These are phyloP conservation scores for Hanseniaspora osmophila DNA, from an alignment of 805 yeast genomes.

Conservation along the genomic window DNA sequence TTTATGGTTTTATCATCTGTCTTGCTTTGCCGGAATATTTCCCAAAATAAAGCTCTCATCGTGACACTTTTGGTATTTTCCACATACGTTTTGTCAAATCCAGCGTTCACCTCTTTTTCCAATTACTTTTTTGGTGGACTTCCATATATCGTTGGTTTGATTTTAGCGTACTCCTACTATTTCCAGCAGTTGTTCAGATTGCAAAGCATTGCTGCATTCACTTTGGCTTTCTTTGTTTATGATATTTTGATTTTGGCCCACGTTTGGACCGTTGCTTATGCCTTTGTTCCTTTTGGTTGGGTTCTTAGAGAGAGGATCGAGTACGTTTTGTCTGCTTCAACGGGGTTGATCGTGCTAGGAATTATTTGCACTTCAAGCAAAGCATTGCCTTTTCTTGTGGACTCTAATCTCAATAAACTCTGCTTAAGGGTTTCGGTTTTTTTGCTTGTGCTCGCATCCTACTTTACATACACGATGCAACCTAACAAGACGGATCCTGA, in stretches of 20 bases:
- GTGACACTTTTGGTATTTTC: constrained; percentile 17
- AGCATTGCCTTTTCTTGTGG: not conserved
- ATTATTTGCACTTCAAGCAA: constrained; percentile 1
- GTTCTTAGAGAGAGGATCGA: constrained; percentile 80
- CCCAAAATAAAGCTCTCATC: constrained; percentile 16
- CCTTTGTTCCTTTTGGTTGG: constrained; percentile 93
- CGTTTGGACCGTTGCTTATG: constrained; percentile 96
- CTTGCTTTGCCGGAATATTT: constrained; percentile 14
- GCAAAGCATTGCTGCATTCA: constrained; percentile 41
- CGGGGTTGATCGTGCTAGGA: constrained; percentile 39
- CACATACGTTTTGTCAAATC: constrained; percentile 14
- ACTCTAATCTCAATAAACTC: not conserved
- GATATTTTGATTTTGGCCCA: constrained; percentile 57
- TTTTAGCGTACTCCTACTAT: constrained; percentile 51
- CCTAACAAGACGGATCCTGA: constrained; percentile 31
- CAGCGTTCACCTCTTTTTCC: constrained; percentile 16
- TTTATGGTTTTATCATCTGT: constrained; percentile 46
- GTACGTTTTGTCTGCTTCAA: constrained; percentile 46
- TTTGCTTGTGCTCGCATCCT: constrained; percentile 10
- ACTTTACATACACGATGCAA: constrained; percentile 7
- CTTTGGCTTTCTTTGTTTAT: constrained; percentile 33
- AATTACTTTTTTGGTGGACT: constrained; percentile 48
- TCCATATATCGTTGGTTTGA: constrained; percentile 45
- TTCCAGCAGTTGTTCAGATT: constrained; percentile 43
- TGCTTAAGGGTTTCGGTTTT: not conserved